phyloP scores from a whole-genome alignment of 306 rosid genomes.

The Medicago ruthenica region DNA sequence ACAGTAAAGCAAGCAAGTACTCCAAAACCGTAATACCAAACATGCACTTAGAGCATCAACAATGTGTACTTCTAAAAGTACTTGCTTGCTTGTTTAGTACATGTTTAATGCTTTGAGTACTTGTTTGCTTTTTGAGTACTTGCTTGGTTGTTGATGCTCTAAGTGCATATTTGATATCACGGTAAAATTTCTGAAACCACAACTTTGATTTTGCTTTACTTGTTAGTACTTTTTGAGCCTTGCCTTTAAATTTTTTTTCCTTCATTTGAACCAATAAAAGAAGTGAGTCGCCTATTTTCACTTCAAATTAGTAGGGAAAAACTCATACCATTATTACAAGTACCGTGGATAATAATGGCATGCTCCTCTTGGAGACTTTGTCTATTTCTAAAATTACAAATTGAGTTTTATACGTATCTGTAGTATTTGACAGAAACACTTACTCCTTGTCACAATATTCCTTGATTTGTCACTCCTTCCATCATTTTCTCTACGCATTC shows the following conservation, averaged over 20 bases:
- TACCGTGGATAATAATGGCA: not conserved
- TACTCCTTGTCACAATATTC: not conserved
- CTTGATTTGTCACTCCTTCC: not conserved
- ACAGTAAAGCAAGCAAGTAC: no score
- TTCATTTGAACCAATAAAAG: no score
- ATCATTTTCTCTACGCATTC: constrained; percentile 7
- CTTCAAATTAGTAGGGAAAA: no score
- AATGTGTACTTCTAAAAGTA: no score
- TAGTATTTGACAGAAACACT: not conserved
- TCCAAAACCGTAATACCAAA: no score
- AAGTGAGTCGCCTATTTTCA: no score
- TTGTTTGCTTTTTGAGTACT: no score
- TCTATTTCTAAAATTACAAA: not conserved
- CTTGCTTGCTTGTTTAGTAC: no score
- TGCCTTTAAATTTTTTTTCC: not conserved
- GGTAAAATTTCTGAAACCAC: not conserved
- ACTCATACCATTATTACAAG: no score
- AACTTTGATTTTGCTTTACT: no score
- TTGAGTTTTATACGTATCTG: not conserved
- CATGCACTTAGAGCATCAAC: no score
- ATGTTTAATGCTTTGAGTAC: no score
- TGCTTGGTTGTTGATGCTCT: not conserved
- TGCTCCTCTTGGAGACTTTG: not conserved
- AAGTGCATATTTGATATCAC: not conserved
- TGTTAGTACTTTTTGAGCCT: not conserved